Conservation (phyloP, 352 stramenopile genomes). For the Pythium folliculosum region DNA sequence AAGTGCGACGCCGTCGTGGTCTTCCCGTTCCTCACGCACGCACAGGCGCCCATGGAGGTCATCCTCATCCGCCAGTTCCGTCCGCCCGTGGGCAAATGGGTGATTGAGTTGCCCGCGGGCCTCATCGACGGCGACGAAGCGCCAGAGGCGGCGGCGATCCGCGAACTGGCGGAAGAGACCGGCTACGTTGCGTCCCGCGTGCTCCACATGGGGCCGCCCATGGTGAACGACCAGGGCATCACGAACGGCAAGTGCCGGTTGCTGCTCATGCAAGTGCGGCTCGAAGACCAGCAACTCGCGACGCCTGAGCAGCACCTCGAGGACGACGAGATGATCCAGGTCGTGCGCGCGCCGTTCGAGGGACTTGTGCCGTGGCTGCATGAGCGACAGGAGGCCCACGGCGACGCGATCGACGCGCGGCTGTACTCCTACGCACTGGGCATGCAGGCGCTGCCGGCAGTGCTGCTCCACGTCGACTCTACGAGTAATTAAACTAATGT, state of each 20-base stretch:
- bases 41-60: slow-evolving; percentile 35
- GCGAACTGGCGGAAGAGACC: slow-evolving; percentile 91
- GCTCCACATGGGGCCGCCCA: slow-evolving; percentile 70
- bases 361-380: slow-evolving; percentile 67
- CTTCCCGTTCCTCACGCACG: slow-evolving; percentile 64
- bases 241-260: slow-evolving; percentile 75
- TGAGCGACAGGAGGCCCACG: slow-evolving; percentile 35
- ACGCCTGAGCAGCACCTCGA: slow-evolving; percentile 50
- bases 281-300: slow-evolving; percentile 38
- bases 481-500: not conserved
- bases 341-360: slow-evolving; percentile 59
- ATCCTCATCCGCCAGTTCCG: slow-evolving; percentile 92
- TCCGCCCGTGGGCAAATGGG: slow-evolving; percentile 80
- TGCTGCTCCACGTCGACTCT: not conserved
- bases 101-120: slow-evolving; percentile 90
- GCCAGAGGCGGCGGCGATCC: slow-evolving; percentile 64
- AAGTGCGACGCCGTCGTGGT: slow-evolving; percentile 72
- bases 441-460: slow-evolving; percentile 37
- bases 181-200: slow-evolving; percentile 73
- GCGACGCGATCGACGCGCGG: slow-evolving; percentile 54
- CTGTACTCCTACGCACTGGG: slow-evolving; percentile 65
- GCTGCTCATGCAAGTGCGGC: slow-evolving; percentile 55
- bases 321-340: slow-evolving; percentile 71
- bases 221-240: slow-evolving; percentile 82
- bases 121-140: slow-evolving; percentile 89